A percentile compares a stretch with the other conserved stretches of the same genome.
Conservation (phyloP, 768 basidiomycete species). For the Rhodotorula paludigena region DNA sequence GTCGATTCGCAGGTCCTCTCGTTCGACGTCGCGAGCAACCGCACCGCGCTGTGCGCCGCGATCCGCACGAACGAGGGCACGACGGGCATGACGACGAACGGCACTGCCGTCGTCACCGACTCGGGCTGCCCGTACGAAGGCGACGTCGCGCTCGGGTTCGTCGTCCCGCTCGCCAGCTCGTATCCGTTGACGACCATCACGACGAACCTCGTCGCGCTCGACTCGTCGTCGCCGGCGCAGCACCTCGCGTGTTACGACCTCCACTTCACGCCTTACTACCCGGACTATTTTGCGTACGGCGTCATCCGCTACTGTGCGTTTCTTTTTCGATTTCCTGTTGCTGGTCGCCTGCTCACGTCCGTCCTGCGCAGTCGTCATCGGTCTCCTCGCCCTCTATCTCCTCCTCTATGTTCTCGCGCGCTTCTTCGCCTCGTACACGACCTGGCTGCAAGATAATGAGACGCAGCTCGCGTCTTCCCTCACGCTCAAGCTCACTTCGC, state of each 20-base stretch:
- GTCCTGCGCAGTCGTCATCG: conserved; percentile 64
- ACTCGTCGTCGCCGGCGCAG: conserved; percentile 62
- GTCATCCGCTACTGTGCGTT: conserved; percentile 47
- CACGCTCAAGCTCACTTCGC: conserved; percentile 34
- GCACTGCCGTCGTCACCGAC: conserved; percentile 50
- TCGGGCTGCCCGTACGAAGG: conserved; percentile 71
- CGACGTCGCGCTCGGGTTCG: conserved; percentile 70
- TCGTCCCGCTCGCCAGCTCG: conserved; percentile 58
- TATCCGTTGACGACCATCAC: conserved; percentile 76
- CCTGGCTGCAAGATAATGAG: conserved; percentile 59
- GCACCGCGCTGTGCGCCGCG: conserved; percentile 70
- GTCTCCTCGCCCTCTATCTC: conserved; percentile 66
- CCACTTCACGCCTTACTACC: conserved; percentile 61
- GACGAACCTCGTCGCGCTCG: conserved; percentile 81
- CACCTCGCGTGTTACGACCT: conserved; percentile 80
- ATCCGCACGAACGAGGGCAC: conserved; percentile 53
- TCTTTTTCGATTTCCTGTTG: too few relatives aligned
- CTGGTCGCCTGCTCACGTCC: conserved; percentile 42
- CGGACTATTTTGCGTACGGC: conserved; percentile 50
- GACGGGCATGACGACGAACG: conserved; percentile 46
- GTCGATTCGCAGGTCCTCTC: conserved; percentile 64
- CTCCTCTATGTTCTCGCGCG: conserved; percentile 72
- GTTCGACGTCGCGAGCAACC: conserved; percentile 64
- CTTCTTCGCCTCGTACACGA: conserved; percentile 75
- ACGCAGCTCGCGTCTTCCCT: conserved; percentile 56